Evolutionary conservation across 768 basidiomycete genomes (phyloP), one percentile per base, ranked within the genome.

Genomic region (Erythrobasidium yunnanense): DNA sequence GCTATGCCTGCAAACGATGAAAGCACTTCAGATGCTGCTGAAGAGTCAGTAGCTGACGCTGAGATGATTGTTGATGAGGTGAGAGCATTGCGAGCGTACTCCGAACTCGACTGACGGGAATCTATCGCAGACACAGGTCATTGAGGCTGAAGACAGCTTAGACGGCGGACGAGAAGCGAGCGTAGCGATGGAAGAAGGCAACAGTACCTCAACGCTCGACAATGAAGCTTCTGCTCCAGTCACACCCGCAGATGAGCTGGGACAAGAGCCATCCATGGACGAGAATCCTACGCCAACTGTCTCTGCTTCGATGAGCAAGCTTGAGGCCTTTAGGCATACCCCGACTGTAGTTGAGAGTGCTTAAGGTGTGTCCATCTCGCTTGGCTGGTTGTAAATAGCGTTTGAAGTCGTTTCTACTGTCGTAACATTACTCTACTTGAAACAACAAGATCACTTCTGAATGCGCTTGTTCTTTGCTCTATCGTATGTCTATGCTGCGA

Each of bases 251-350:
- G 54, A 30, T 2, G 46, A 63, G n/a, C 30, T 50, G 20, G 60
- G 50, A 7, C 42, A 62, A 29, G 20, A 4, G 55, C 55, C 32
- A 35, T 22, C 11, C n/a, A 4, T 17, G 11, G 25, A 47, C 42
- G 33, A 47, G 38, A 49, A 25, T 4, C 22, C 47, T 4, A 45
- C 32, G 11, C 56, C 34, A 47, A 25, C 56, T 15, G 45, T 45
- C 25, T n/a, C n/a, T n/a, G n/a, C n/a, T n/a, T n/a, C n/a, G n/a
- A 13, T 63, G 60, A 63, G 60, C 30, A 63, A 33, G 30, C 25
- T 63, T 6, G 60, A 25, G 4, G 22, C 45, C 8, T 63, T 63
- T 49, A 63, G 42, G 47, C 18, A 55, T 32, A 8, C 8, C 20
- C 29, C 54, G 34, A 32, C 23, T 55, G 8, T 32, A 18, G n/a